phyloP scores from a whole-genome alignment of 2,329 filamentous ascomycete species.

The Dothistroma septosporum region DNA sequence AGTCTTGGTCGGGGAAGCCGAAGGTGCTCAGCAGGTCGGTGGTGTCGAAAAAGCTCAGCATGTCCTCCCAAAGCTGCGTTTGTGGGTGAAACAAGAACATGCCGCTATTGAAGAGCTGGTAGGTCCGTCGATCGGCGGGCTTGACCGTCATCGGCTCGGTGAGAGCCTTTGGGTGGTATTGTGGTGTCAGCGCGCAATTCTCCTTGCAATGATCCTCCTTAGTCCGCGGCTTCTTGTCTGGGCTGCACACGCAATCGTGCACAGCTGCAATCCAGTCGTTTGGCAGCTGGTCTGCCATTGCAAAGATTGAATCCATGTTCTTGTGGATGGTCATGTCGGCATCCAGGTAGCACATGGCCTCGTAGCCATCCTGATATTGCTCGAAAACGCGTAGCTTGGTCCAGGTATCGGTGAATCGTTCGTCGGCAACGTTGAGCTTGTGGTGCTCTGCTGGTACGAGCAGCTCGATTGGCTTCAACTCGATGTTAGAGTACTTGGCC shows the following conservation, averaged over 20 bases:
- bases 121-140: constrained; percentile 34
- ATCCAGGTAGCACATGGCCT: constrained; percentile 48
- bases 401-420: constrained; percentile 52
- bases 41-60: constrained; percentile 41
- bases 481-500: constrained; percentile 39
- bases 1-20: constrained; percentile 53
- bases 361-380: constrained; percentile 32
- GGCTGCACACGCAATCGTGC: constrained; percentile 51
- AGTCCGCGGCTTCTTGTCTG: constrained; percentile 47
- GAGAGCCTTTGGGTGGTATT: constrained; percentile 35
- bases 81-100: constrained; percentile 50
- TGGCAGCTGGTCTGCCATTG: constrained; percentile 33
- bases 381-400: constrained; percentile 53
- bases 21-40: constrained; percentile 41
- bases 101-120: constrained; percentile 49
- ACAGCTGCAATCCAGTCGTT: constrained; percentile 42
- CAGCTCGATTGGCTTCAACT: constrained; percentile 39
- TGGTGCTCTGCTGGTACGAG: constrained; percentile 39
- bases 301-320: constrained; percentile 46
- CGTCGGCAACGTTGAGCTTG: constrained; percentile 43
- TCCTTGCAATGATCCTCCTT: constrained; percentile 43
- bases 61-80: constrained; percentile 36
- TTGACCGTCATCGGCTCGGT: constrained; percentile 35
- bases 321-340: constrained; percentile 49
- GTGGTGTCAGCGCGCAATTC: constrained; percentile 47